phyloP scores from a whole-genome alignment of 148 eudicot species.

The Hydrangea macrophylla region DNA sequence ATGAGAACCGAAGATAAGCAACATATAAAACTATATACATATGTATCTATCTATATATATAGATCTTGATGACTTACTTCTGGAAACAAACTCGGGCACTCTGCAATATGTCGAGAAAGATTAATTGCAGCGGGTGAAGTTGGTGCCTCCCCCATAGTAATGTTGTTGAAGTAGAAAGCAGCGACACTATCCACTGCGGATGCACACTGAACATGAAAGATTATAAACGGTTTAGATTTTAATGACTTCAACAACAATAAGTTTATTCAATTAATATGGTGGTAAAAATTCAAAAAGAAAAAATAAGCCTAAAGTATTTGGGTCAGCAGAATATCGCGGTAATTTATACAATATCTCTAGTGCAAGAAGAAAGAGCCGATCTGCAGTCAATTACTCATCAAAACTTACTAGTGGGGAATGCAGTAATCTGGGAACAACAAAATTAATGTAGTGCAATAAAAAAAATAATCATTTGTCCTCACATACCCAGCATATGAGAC shows the following conservation, averaged over 20 bases:
- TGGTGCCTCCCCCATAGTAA: constrained; percentile 88
- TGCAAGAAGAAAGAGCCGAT: not conserved
- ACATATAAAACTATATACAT: not conserved
- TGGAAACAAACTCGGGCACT: constrained; percentile 79
- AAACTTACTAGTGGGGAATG: not conserved
- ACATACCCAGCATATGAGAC: constrained; percentile 1
- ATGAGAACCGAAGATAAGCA: not conserved
- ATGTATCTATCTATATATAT: too few species aligned
- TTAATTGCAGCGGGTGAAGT: constrained; percentile 73
- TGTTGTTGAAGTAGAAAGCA: constrained; percentile 82
- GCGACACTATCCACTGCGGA: constrained; percentile 93
- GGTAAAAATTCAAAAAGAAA: not conserved
- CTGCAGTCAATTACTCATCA: not conserved
- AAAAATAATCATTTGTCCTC: not conserved
- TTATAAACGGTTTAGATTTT: not conserved
- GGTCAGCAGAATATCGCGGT: too few species aligned
- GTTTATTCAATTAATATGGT: not conserved
- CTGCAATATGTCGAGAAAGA: constrained; percentile 78
- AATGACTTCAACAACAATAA: not conserved
- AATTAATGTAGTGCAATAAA: not conserved
- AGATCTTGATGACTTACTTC: constrained; percentile 52
- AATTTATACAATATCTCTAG: too few species aligned
- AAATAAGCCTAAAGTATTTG: not conserved
- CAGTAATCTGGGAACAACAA: not conserved
- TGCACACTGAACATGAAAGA: constrained; percentile 62